These are phyloP conservation scores for Xylariaceae sp. DNA, from an alignment of 2,329 filamentous ascomycete species.

Conservation along the genomic window DNA sequence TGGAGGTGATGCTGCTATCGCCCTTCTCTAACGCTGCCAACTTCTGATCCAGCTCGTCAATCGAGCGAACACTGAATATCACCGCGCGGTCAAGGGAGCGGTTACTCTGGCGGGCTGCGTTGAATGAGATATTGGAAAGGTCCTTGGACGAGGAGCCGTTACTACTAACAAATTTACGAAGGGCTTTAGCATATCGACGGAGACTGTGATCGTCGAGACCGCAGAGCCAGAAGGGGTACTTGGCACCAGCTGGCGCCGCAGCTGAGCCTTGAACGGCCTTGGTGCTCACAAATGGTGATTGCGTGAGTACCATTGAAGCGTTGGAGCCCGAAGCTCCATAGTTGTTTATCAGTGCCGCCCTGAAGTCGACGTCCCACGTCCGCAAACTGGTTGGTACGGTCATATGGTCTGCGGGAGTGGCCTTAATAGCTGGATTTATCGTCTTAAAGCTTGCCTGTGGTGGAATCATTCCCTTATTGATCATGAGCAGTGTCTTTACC, in stretches of 20 bases:
- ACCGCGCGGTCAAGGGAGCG: constrained; percentile 27
- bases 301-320: constrained; percentile 33
- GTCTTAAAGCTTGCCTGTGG: constrained; percentile 38
- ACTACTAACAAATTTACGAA: constrained; percentile 21
- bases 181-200: constrained; percentile 21
- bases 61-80: constrained; percentile 33
- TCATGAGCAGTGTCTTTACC: constrained; percentile 39
- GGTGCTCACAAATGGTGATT: constrained; percentile 23
- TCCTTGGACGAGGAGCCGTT: constrained; percentile 21
- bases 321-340: constrained; percentile 43
- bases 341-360: constrained; percentile 38
- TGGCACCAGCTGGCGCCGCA: not conserved
- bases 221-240: constrained; percentile 21
- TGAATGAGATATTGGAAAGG: constrained; percentile 38
- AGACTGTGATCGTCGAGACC: constrained; percentile 28
- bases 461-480: constrained; percentile 34
- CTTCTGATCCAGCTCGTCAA: constrained; percentile 32
- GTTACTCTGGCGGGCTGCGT: constrained; percentile 38
- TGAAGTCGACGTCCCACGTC: constrained; percentile 27
- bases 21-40: constrained; percentile 17
- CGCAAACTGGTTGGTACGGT: constrained; percentile 18
- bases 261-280: constrained; percentile 6
- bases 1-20: constrained; percentile 2
- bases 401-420: constrained; percentile 24
- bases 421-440: constrained; percentile 32